Percentiles rank a stretch among this genome's conserved stretches.
Evolutionary conservation across 225 moss, liverwort and hornwort species (phyloP).

Genomic region (Physcomitrium patens): DNA sequence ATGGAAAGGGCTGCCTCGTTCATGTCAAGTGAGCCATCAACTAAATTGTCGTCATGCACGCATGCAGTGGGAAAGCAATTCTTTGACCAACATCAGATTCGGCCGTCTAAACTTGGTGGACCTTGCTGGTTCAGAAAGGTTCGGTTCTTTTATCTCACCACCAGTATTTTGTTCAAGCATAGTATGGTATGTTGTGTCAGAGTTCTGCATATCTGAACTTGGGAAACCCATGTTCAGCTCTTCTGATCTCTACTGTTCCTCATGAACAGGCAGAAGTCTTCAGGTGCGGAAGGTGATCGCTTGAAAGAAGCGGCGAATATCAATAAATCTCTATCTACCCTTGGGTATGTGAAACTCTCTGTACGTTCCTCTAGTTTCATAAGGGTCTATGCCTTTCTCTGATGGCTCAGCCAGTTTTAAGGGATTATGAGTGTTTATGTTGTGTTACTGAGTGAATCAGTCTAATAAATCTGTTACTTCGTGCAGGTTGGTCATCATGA

Average conservation of each 20-base stretch:
- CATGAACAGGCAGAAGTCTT: conserved; percentile 62
- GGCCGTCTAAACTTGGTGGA: conserved; percentile 83
- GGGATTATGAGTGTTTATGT: background rate
- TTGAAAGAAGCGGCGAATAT: conserved; percentile 88
- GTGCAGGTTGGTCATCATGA: conserved; percentile 84
- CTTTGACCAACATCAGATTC: conserved; percentile 76
- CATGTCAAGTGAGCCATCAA: background rate
- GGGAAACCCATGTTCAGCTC: background rate
- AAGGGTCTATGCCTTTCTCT: too few species aligned
- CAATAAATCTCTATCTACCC: conserved; percentile 83
- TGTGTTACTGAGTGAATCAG: background rate
- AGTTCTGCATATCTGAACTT: background rate
- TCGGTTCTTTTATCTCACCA: background rate
- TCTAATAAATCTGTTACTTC: background rate
- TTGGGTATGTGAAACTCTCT: conserved; percentile 50
- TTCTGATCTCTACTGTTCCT: background rate
- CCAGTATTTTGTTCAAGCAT: background rate
- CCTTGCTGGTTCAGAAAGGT: conserved; percentile 89
- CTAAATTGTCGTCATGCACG: background rate
- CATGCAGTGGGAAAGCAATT: conserved; percentile 68
- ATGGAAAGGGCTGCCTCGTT: background rate
- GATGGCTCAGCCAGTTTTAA: too few species aligned
- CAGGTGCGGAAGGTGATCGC: conserved; percentile 84
- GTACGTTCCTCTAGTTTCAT: background rate
- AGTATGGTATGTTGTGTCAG: background rate